Conservation (phyloP, 2,329 filamentous ascomycete species). For the Diaporthe sp. region DNA sequence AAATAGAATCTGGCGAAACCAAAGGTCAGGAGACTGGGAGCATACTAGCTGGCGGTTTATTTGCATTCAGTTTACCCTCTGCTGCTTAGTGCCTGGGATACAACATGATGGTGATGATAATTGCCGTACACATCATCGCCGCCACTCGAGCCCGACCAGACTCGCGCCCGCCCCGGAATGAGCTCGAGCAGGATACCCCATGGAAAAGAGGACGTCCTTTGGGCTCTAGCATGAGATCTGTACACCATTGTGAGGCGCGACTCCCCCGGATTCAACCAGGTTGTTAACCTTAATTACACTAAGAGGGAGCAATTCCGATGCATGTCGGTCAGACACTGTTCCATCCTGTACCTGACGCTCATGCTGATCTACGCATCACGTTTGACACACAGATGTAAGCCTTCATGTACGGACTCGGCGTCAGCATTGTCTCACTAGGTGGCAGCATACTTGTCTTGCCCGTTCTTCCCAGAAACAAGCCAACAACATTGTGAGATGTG, state of each 20-base stretch:
- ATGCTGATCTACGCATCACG: background rate
- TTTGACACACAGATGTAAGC: background rate
- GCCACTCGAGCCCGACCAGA: too few species aligned
- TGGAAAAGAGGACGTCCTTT: background rate
- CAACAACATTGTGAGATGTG: constrained; percentile 10
- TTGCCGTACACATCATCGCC: too few species aligned
- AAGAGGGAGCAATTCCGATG: background rate
- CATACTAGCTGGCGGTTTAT: background rate
- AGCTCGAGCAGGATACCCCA: too few species aligned
- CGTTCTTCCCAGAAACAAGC: background rate
- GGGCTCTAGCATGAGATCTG: background rate
- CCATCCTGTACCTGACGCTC: background rate
- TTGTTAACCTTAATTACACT: background rate
- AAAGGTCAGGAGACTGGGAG: background rate
- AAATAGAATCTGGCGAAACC: background rate
- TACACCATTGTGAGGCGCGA: background rate
- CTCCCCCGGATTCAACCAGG: too few species aligned
- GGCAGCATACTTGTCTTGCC: background rate
- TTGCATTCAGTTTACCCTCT: background rate
- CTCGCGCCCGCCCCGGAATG: background rate
- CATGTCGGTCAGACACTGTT: background rate
- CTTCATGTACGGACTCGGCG: background rate
- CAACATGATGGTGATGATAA: too few species aligned
- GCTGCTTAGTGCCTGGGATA: background rate
- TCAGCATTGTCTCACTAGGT: constrained; percentile 17